Evolutionary conservation across 495 filamentous ascomycete genomes (phyloP), one percentile per base, ranked within the genome.

Genomic region (Neurospora pannonica): DNA sequence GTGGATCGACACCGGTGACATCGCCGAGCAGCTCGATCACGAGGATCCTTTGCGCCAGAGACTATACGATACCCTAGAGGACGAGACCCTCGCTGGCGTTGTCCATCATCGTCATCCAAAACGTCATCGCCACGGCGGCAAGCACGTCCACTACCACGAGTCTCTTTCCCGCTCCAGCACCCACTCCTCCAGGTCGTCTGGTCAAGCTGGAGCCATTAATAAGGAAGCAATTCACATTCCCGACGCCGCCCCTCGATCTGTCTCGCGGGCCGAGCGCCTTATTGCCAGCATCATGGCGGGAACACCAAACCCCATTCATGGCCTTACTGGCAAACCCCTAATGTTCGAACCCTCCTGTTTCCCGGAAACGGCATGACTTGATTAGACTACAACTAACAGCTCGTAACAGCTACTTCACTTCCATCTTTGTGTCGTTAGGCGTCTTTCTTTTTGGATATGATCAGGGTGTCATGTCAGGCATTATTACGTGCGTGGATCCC

Each of bases 371-470:
- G 42, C 36, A 48, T 43, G 37, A 8, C 42, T 24, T 36, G 62
- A 37, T 43, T 62, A 24, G 13, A 62, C 54, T 17, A 31, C 24
- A 17, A 62, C 54, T 62, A 17, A 62, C 54, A 15, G 15, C 24
- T 3, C 17, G 13, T 28, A 75, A 37, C 78, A 97, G 94, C 71
- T 99, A 98, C 81, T 98, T 99, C 81, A 97, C 97, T 39, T 97
- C 93, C 81, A 92, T 99, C 19, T 98, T 99, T 84, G 96, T 99
- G 76, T 98, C 97, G 70, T 87, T 99, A 80, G 96, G 96, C 34
- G 96, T 99, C 36, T 99, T 99, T 78, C 86, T 99, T 36, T 99
- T 99, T 82, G 97, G 96, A 72, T 99, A 99, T 88, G 96, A 99
- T 80, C 96, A 99, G 82, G 96, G 96, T 74, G 96, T 99, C 69